These are phyloP conservation scores for Chaetomium strumarium DNA, from an alignment of 2,329 filamentous ascomycete species.

Conservation along the genomic window DNA sequence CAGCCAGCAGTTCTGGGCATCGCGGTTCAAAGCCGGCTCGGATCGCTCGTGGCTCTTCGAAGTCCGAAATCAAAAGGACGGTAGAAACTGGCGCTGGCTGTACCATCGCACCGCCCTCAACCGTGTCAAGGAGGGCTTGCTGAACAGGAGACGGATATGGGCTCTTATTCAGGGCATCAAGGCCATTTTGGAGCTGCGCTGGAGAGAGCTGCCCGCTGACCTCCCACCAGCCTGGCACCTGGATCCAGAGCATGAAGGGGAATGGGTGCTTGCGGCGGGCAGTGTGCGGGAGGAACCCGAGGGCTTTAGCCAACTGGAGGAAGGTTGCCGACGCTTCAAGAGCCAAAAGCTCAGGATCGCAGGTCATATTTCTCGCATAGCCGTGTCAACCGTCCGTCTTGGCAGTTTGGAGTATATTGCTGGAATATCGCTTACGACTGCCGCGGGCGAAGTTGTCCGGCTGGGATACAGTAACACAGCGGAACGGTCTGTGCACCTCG, in stretches of 20 bases:
- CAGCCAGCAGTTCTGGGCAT: slow-evolving; percentile 4
- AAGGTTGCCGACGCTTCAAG: neutral
- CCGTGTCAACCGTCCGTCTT: neutral
- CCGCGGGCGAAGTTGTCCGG: neutral
- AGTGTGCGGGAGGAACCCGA: neutral
- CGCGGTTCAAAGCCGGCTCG: neutral
- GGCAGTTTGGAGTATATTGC: neutral
- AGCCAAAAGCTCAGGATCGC: neutral
- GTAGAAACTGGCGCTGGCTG: neutral
- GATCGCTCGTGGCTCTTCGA: slow-evolving; percentile 5
- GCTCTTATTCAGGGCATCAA: neutral
- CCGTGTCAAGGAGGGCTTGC: neutral
- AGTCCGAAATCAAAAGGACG: neutral
- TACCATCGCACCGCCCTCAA: neutral
- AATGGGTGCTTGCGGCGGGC: neutral
- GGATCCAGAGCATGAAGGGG: neutral
- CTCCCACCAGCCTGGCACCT: neutral
- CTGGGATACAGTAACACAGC: neutral
- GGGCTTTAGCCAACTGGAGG: neutral
- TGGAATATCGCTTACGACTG: neutral
- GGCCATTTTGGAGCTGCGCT: neutral
- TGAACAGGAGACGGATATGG: neutral
- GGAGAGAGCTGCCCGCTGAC: neutral
- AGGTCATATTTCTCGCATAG: neutral
- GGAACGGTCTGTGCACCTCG: neutral